Percentiles rank a stretch among this genome's conserved stretches.
These are phyloP conservation scores for Keqinozyma sinolaborantium DNA, from an alignment of 1,139 yeast genomes.

Conservation along the genomic window DNA sequence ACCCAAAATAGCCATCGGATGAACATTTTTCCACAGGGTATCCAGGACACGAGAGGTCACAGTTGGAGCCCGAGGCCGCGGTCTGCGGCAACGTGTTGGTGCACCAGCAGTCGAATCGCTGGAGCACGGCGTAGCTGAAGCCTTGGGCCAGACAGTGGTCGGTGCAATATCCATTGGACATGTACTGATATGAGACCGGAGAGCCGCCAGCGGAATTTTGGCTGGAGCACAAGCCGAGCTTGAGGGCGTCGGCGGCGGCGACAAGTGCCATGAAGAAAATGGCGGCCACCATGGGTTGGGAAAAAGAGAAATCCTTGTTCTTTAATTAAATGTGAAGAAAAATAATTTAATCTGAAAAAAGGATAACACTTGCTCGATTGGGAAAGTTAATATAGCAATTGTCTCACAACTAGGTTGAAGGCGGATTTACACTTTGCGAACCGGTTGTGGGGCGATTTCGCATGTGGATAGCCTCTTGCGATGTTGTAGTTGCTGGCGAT, in stretches of 20 bases:
- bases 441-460: too few relatives aligned
- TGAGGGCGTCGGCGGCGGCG: too few relatives aligned
- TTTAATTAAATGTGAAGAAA: too few relatives aligned
- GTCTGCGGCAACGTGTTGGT: slow-evolving; percentile 48
- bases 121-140: slow-evolving; percentile 56
- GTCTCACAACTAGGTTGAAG: too few relatives aligned
- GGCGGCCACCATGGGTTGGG: too few relatives aligned
- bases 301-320: too few relatives aligned
- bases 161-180: slow-evolving; percentile 57
- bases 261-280: too few relatives aligned
- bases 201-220: slow-evolving; percentile 33
- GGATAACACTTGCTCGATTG: neutral
- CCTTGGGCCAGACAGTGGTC: slow-evolving; percentile 40
- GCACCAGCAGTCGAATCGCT: slow-evolving; percentile 56
- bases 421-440: too few relatives aligned
- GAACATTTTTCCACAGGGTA: slow-evolving; percentile 33
- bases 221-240: slow-evolving; percentile 41
- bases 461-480: too few relatives aligned
- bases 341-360: too few relatives aligned
- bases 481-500: too few relatives aligned
- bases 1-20: slow-evolving; percentile 29
- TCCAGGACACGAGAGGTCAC: slow-evolving; percentile 53
- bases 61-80: slow-evolving; percentile 28
- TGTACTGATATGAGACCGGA: slow-evolving; percentile 18
- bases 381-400: neutral